Conservation (phyloP, 495 filamentous ascomycete species). For the Massariosphaeria phaeospora region DNA sequence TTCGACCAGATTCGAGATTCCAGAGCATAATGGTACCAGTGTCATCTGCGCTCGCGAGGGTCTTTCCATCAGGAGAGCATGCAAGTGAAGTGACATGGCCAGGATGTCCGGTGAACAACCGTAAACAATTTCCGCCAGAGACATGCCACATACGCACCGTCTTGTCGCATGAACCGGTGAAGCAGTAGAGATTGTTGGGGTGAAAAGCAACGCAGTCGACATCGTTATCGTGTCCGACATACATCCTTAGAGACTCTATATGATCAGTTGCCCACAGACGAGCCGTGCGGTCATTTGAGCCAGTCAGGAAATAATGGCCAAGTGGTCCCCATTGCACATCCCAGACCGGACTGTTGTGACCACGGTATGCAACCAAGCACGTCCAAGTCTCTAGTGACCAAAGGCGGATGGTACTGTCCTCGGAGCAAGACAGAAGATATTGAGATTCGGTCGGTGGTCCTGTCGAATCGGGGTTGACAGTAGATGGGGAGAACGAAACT, state of each 20-base stretch:
- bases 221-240: conserved; percentile 84
- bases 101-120: conserved; percentile 87
- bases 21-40: conserved; percentile 84
- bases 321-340: conserved; percentile 86
- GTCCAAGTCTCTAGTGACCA: conserved; percentile 90
- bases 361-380: conserved; percentile 87
- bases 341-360: conserved; percentile 82
- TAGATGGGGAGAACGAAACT: conserved; percentile 83
- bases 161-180: conserved; percentile 84
- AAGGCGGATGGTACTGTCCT: conserved; percentile 78
- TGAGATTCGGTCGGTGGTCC: conserved; percentile 48
- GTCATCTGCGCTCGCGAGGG: conserved; percentile 80
- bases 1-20: conserved; percentile 77
- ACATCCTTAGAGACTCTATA: conserved; percentile 79
- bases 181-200: conserved; percentile 85
- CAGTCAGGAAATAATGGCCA: conserved; percentile 91
- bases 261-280: conserved; percentile 88
- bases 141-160: conserved; percentile 97
- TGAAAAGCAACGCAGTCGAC: conserved; percentile 85
- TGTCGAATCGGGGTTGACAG: conserved; percentile 53
- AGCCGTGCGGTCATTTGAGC: conserved; percentile 80
- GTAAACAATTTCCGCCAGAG: conserved; percentile 73
- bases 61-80: conserved; percentile 80
- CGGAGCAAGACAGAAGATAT: conserved; percentile 79
- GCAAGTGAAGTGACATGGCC: conserved; percentile 76